phyloP scores from a whole-genome alignment of 2,329 filamentous ascomycete genomes.

The Monilinia polystroma region DNA sequence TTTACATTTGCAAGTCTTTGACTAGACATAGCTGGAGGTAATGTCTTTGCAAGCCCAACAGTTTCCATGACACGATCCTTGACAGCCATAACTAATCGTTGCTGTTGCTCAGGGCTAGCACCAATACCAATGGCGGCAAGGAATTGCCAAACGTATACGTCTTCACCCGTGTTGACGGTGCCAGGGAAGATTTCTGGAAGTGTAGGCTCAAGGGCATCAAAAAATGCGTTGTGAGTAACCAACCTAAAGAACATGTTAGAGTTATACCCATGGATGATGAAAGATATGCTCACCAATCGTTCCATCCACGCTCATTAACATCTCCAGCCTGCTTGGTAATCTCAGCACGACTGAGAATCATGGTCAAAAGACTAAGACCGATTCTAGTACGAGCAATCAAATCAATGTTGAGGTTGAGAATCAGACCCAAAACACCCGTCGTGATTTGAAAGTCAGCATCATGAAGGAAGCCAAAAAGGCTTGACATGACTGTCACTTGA shows the following conservation, averaged over 20 bases:
- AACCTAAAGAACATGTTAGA: constrained; percentile 53
- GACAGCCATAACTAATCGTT: constrained; percentile 88
- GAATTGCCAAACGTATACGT: constrained; percentile 98
- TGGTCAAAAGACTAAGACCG: constrained; percentile 85
- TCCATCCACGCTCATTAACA: constrained; percentile 70
- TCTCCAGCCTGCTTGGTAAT: constrained; percentile 80
- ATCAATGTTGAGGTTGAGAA: constrained; percentile 79
- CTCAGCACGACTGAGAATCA: constrained; percentile 91
- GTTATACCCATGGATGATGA: neutral
- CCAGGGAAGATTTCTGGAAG: constrained; percentile 87
- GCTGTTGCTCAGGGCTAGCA: constrained; percentile 91
- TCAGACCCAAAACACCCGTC: constrained; percentile 81
- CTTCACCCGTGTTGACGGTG: constrained; percentile 84
- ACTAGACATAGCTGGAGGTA: constrained; percentile 81
- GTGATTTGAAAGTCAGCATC: constrained; percentile 90
- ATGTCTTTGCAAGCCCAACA: constrained; percentile 80
- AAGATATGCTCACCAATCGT: constrained; percentile 64
- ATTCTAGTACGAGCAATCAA: constrained; percentile 83
- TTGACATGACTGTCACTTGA: constrained; percentile 81
- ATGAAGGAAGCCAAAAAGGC: constrained; percentile 84
- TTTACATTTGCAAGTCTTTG: constrained; percentile 90
- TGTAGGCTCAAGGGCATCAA: constrained; percentile 80
- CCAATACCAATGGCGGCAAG: constrained; percentile 92
- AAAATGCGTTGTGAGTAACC: constrained; percentile 78
- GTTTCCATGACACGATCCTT: constrained; percentile 99